Conservation (phyloP, 441 rosid genomes). For the Manihot esculenta region DNA sequence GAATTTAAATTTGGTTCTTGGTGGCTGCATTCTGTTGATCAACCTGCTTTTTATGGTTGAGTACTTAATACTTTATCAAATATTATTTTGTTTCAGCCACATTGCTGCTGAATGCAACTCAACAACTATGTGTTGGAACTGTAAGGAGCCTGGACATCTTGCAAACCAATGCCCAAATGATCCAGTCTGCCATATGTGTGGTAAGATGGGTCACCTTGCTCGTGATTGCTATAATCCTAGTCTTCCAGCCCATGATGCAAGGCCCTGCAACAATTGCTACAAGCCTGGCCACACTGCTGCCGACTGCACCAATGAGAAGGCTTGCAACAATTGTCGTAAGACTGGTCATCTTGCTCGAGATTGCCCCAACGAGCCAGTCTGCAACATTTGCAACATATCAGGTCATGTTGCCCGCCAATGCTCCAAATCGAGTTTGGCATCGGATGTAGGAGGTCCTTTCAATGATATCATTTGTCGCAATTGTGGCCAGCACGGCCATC, state of each 20-base stretch:
- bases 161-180: conserved; percentile 52
- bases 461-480: conserved; percentile 26
- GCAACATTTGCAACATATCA: neutral
- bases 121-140: conserved; percentile 53
- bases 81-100: conserved; percentile 38
- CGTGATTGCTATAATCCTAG: conserved; percentile 49
- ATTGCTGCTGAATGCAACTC: conserved; percentile 57
- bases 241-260: conserved; percentile 52
- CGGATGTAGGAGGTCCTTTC: conserved; percentile 25
- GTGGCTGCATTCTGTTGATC: neutral
- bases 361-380: conserved; percentile 45
- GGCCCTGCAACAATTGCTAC: conserved; percentile 48
- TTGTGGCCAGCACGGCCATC: conserved; percentile 25
- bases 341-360: conserved; percentile 64
- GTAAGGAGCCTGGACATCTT: conserved; percentile 30
- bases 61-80: too few relatives aligned
- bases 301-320: conserved; percentile 60
- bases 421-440: conserved; percentile 11
- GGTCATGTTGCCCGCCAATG: neutral
- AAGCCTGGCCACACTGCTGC: conserved; percentile 64
- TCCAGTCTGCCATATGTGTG: conserved; percentile 68
- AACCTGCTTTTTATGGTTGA: neutral
- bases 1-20: neutral
- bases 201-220: conserved; percentile 53
- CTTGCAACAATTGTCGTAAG: conserved; percentile 62